phyloP scores from a whole-genome alignment of 2,329 filamentous ascomycete genomes.

The Penicillium expansum region DNA sequence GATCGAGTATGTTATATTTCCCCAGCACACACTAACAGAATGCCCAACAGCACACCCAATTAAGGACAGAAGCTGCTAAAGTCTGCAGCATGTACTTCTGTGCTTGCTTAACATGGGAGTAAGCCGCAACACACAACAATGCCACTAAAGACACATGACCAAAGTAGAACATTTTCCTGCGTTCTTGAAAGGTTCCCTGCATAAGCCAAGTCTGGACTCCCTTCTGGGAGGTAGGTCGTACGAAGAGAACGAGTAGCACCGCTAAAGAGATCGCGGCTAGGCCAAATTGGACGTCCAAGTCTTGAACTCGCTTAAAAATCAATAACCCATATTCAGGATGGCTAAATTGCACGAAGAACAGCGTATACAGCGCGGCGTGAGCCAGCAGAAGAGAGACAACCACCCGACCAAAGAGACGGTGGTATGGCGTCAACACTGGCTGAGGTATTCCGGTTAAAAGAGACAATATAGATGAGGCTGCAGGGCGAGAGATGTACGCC shows the following conservation, averaged over 20 bases:
- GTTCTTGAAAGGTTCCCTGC: conserved; percentile 22
- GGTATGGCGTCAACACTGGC: conserved; percentile 54
- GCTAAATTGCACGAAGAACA: conserved; percentile 54
- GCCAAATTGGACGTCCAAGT: conserved; percentile 59
- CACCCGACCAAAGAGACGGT: conserved; percentile 58
- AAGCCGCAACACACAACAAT: conserved; percentile 50
- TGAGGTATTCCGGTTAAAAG: conserved; percentile 54
- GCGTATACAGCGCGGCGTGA: conserved; percentile 56
- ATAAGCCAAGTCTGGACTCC: conserved; percentile 12
- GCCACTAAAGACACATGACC: conserved; percentile 54
- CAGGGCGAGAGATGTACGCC: conserved; percentile 44
- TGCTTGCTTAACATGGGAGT: conserved; percentile 56
- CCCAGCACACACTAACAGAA: neutral
- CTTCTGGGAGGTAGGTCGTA: conserved; percentile 34
- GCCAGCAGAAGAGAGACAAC: conserved; percentile 51
- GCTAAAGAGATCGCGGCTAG: conserved; percentile 49
- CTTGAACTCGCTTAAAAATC: conserved; percentile 53
- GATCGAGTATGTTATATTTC: neutral
- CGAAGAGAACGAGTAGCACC: conserved; percentile 49
- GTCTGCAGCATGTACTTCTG: conserved; percentile 54
- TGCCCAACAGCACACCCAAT: conserved; percentile 34
- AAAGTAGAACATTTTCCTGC: conserved; percentile 53
- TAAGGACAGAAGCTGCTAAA: conserved; percentile 46
- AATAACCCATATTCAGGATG: conserved; percentile 39
- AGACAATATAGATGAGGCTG: conserved; percentile 49